Evolutionary conservation across 148 eudicot genomes (phyloP).

Genomic region (Rhododendron griersonianum): DNA sequence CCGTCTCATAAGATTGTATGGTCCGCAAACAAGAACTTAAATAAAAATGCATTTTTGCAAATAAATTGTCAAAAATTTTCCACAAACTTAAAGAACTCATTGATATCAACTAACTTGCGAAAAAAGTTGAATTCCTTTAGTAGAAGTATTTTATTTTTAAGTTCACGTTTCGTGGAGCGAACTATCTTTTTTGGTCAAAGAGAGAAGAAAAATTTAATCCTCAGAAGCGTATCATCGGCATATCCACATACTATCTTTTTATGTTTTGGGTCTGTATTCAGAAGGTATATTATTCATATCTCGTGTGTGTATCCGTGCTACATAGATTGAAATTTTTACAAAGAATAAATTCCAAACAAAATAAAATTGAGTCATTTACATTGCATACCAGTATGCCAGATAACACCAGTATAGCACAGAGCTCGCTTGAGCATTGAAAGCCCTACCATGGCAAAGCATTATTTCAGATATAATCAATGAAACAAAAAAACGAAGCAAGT

Average conservation of each 20-base stretch:
- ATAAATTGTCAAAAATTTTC: too few relatives aligned
- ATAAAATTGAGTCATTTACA: not conserved
- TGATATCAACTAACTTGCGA: not conserved
- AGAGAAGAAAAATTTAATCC: too few relatives aligned
- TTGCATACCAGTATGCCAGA: slow-evolving; percentile 23
- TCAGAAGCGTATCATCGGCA: not conserved
- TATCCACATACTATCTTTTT: not conserved
- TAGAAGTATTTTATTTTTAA: too few relatives aligned
- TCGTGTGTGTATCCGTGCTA: not conserved
- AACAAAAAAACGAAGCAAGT: not conserved
- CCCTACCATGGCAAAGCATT: slow-evolving; percentile 9
- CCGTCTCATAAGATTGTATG: not conserved
- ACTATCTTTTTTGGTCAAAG: not conserved
- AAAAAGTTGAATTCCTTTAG: not conserved
- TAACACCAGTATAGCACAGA: slow-evolving; percentile 19
- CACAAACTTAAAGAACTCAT: too few relatives aligned
- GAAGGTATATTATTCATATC: too few relatives aligned
- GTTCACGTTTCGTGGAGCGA: not conserved
- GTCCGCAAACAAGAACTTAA: not conserved
- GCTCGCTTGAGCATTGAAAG: slow-evolving; percentile 6
- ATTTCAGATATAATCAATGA: not conserved
- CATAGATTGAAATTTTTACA: too few relatives aligned
- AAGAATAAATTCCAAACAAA: not conserved
- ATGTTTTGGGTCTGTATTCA: too few relatives aligned
- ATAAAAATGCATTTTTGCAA: not conserved